These are phyloP conservation scores for Fonsecaea multimorphosa DNA, from an alignment of 2,329 filamentous ascomycete genomes.

Conservation along the genomic window DNA sequence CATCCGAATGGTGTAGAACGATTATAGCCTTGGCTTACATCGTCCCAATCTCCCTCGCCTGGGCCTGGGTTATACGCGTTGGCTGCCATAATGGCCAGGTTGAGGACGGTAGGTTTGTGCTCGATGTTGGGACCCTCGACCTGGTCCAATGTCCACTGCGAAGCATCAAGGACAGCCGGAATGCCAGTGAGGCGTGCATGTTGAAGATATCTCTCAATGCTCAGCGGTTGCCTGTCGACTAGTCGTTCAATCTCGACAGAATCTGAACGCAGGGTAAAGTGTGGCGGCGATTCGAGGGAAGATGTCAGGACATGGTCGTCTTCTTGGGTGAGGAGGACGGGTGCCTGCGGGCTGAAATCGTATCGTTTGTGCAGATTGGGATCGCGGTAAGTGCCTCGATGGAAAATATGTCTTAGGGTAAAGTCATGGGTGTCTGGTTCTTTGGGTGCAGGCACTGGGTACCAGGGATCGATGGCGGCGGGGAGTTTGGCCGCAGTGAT, in stretches of 20 bases:
- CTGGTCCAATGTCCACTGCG: conserved; percentile 83
- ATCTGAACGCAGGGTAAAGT: conserved; percentile 68
- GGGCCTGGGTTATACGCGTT: conserved; percentile 84
- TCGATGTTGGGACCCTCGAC: conserved; percentile 80
- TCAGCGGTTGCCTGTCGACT: conserved; percentile 74
- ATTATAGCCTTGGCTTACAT: conserved; percentile 80
- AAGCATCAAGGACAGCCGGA: conserved; percentile 70
- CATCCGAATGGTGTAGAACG: conserved; percentile 89
- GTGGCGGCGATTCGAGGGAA: conserved; percentile 57
- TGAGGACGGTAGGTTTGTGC: conserved; percentile 82
- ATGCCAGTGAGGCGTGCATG: conserved; percentile 72
- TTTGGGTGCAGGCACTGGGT: conserved; percentile 32
- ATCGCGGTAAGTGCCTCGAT: conserved; percentile 82
- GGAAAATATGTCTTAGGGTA: conserved; percentile 85
- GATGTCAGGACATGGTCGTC: conserved; percentile 58
- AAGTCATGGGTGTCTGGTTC: conserved; percentile 36
- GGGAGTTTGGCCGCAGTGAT: conserved; percentile 28
- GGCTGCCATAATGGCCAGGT: conserved; percentile 83
- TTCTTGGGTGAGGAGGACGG: conserved; percentile 64
- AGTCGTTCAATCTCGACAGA: conserved; percentile 78
- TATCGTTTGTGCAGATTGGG: conserved; percentile 77
- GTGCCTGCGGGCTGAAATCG: conserved; percentile 55
- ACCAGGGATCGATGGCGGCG: conserved; percentile 35
- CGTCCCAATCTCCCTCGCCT: conserved; percentile 78
- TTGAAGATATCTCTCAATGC: conserved; percentile 79